Conservation (phyloP, 2,329 filamentous ascomycete species). For the Aspergillus pseudoterreus region DNA sequence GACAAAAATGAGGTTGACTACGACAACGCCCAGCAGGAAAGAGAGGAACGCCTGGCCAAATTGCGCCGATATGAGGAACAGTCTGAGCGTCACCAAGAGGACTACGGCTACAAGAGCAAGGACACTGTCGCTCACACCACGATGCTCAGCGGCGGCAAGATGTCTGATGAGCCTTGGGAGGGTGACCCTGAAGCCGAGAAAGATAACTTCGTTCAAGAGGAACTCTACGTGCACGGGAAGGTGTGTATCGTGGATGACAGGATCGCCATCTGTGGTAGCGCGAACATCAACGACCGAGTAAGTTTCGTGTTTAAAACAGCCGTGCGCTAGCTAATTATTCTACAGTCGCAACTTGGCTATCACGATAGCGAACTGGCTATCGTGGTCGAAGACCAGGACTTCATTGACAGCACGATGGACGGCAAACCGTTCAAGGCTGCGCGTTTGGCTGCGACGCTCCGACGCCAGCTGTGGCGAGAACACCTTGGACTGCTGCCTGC, state of each 20-base stretch:
- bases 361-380: constrained; percentile 91
- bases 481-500: constrained; percentile 79
- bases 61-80: constrained; percentile 19
- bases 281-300: constrained; percentile 64
- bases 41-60: constrained; percentile 43
- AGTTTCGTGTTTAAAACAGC: constrained; percentile 8
- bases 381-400: constrained; percentile 72
- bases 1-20: constrained; percentile 39
- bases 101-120: constrained; percentile 28
- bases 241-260: constrained; percentile 77
- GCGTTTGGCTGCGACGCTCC: constrained; percentile 73
- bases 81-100: constrained; percentile 15
- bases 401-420: constrained; percentile 69
- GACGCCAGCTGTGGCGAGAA: constrained; percentile 84
- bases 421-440: constrained; percentile 68
- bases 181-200: constrained; percentile 72
- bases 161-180: constrained; percentile 72
- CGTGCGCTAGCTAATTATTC: constrained; percentile 3
- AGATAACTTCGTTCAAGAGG: constrained; percentile 88
- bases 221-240: constrained; percentile 93
- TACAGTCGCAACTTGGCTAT: constrained; percentile 68
- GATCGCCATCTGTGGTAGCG: constrained; percentile 75
- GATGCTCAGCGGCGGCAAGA: constrained; percentile 66
- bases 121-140: constrained; percentile 72
- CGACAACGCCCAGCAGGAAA: constrained; percentile 34